Conservation (phyloP, 2,329 filamentous ascomycete genomes). For the Albophoma yamanashiensis region DNA sequence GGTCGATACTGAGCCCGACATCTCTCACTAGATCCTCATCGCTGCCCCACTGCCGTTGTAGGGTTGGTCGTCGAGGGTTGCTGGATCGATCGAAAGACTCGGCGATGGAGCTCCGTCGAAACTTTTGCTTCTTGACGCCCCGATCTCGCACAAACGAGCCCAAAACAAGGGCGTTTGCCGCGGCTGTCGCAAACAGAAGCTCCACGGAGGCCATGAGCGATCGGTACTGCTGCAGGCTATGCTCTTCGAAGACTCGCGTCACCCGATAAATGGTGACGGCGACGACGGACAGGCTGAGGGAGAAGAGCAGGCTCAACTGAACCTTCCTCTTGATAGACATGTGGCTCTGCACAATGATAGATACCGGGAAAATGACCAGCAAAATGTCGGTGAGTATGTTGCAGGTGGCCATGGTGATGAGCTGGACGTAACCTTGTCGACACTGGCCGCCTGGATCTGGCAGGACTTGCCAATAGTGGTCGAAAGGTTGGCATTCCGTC, state of each 20-base stretch:
- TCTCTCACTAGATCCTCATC: conserved; percentile 83
- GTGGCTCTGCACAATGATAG: conserved; percentile 70
- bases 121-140: conserved; percentile 82
- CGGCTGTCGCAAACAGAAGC: conserved; percentile 75
- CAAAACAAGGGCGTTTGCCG: conserved; percentile 81
- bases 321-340: conserved; percentile 71
- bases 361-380: conserved; percentile 79
- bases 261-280: conserved; percentile 72
- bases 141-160: conserved; percentile 88
- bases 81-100: conserved; percentile 47
- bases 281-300: conserved; percentile 70
- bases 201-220: conserved; percentile 85
- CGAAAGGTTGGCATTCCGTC: conserved; percentile 69
- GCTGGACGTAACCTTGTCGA: conserved; percentile 75
- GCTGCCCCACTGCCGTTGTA: conserved; percentile 68
- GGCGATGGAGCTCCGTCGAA: conserved; percentile 52
- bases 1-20: conserved; percentile 58
- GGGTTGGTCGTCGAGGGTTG: conserved; percentile 31
- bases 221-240: conserved; percentile 74
- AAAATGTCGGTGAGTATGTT: conserved; percentile 85
- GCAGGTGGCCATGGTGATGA: conserved; percentile 80
- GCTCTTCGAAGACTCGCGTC: conserved; percentile 59
- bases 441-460: conserved; percentile 81
- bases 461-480: conserved; percentile 68
- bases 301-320: conserved; percentile 72